Evolutionary conservation across 2,329 filamentous ascomycete genomes (phyloP), one percentile per base, ranked within the genome.

Genomic region (Aureobasidium musti): DNA sequence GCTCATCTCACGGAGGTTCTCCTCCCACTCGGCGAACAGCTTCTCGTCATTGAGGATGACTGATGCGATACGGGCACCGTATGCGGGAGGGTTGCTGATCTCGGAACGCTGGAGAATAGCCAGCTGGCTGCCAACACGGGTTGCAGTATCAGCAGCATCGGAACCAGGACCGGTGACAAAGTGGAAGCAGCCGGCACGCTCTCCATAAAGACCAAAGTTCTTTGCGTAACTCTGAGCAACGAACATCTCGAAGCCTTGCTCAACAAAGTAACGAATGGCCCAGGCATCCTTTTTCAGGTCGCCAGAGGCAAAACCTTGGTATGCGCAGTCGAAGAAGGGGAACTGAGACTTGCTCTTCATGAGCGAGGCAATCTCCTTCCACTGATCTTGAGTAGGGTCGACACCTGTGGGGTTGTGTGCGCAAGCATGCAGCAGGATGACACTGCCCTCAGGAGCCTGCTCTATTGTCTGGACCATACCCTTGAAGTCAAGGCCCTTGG

Each of bases 341-440:
- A 99, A 97, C 79, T 96, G 94, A 70, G 86, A 86, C 80, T 90
- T 92, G 74, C 86, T 79, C 73, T 86, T 86, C 79, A 98, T 88
- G 52, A 97, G 79, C 50, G 83, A 79, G 63, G 94, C 92, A 69
- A 99, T 87, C 80, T 96, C 86, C 78, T 90, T 91, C 95, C 95
- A 99, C 82, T 99, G 95, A 64, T 94, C 91, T 71, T 90, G 84
- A 23, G 93, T 96, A 8, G 93, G 93, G 80, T 99, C 95, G 70
- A 99, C 93, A 67, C 95, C 95, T 1, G 95, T 99, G 41, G 95
- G 95, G 83, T 99, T 99, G 83, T 99, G 95, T 43, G 95, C 95
- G 78, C 95, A 99, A 70, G 91, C 68, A 43, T 69, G 68, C 26
- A 69, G 57, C 39, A 69, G 64, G 65, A 69, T 56, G 37, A 69